Base-by-base conservation (phyloP, 306 rosid genomes). In the Acacia acuminata region DNA sequence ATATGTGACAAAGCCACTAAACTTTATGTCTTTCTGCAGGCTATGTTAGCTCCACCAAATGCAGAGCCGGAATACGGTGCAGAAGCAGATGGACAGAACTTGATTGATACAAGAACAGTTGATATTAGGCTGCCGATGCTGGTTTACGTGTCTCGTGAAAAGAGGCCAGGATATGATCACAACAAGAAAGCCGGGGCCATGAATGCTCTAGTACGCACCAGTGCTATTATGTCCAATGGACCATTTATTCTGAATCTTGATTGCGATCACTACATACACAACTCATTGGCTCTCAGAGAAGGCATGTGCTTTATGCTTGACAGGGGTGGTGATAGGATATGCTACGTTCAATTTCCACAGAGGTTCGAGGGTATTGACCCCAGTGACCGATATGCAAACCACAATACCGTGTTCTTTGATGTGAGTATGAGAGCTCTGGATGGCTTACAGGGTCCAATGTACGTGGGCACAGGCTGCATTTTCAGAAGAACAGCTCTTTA, bases 301-400 rank as follows among this genome's bases (percentile, higher is more conserved):
- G 98, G 96, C 6, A 92, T 94, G 94, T 94, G 98, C 84, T 94
- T 94, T 80, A 94, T 94, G 98, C 98, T 94, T 22, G 98, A 94
- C 43, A 87, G 93, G 66, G 98, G 98, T 0, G 96, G 97, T 74
- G 98, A 94, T 75, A 90, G 97, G 78, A 90, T 94, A 71, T 90
- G 94, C 66, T 94, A 90, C 70, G 98, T 94, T 58, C 97, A 94
- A 55, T 94, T 94, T 86, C 97, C 98, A 14, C 98, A 94, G 82
- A 85, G 98, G 80, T 94, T 94, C 66, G 98, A 94, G 77, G 98
- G 98, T 17, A 89, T 94, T 53, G 98, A 94, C 81, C 97, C 97
- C 0, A 92, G 85, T 20, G 98, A 94, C 27, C 83, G 97, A 19
- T 94, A 94, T 63, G 98, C 98, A 20, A 94, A 94, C 64, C 98